phyloP scores from a whole-genome alignment of 345 rosid species.

The Erodium maritimum region DNA sequence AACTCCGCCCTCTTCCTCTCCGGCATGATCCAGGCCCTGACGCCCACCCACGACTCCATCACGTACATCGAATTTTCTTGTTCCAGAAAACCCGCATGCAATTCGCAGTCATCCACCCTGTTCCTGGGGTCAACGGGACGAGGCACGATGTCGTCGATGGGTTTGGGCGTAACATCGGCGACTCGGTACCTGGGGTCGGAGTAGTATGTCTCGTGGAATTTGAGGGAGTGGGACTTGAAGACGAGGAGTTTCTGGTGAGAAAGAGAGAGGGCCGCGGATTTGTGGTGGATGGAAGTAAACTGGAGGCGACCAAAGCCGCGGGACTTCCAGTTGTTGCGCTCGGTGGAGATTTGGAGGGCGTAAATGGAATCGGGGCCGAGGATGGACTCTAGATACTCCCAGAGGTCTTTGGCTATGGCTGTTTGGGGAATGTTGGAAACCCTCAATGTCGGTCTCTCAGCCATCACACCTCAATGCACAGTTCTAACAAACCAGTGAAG shows the following conservation, averaged over 20 bases:
- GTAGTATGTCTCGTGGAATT: conserved; percentile 41
- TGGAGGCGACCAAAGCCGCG: conserved; percentile 70
- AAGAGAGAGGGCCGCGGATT: conserved; percentile 30
- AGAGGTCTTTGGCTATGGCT: conserved; percentile 51
- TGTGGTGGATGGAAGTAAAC: conserved; percentile 49
- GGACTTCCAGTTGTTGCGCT: conserved; percentile 68
- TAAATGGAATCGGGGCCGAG: conserved; percentile 56
- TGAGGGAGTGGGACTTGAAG: conserved; percentile 39
- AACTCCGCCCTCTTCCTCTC: conserved; percentile 61
- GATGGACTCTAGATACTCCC: conserved; percentile 45
- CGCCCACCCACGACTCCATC: conserved; percentile 51
- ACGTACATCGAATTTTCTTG: conserved; percentile 29
- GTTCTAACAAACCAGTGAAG: too few species aligned
- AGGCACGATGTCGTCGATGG: conserved; percentile 48
- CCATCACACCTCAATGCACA: too few species aligned
- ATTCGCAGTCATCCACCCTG: conserved; percentile 32
- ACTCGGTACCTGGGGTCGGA: conserved; percentile 33
- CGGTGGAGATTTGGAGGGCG: conserved; percentile 59
- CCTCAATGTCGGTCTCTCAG: conserved; percentile 39
- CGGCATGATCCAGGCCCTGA: conserved; percentile 77
- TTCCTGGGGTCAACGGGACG: conserved; percentile 33
- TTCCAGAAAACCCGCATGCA: conserved; percentile 48
- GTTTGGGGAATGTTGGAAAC: conserved; percentile 55
- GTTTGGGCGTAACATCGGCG: conserved; percentile 9
- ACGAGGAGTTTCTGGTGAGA: conserved; percentile 21